Evolutionary conservation across 768 basidiomycete genomes (phyloP).

Genomic region (Tylopilus plumbeoviolaceoides): DNA sequence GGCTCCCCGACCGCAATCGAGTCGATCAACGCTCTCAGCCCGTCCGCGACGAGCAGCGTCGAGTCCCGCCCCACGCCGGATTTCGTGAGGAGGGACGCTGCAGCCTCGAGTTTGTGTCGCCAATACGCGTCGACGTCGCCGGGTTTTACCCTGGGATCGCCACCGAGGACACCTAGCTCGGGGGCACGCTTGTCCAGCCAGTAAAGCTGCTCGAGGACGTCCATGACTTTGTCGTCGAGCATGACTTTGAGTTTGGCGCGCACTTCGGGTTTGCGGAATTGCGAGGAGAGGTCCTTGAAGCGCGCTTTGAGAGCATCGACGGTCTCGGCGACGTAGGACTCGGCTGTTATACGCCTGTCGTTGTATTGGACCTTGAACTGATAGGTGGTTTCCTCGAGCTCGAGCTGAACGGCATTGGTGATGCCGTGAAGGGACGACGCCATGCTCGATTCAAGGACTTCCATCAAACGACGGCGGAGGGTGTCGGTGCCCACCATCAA

Average conservation of each 20-base stretch:
- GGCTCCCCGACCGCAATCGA: slow-evolving; percentile 87
- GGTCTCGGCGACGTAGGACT: slow-evolving; percentile 97
- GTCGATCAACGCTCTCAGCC: slow-evolving; percentile 84
- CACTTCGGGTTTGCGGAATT: slow-evolving; percentile 87
- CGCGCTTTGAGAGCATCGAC: slow-evolving; percentile 88
- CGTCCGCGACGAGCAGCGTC: slow-evolving; percentile 92
- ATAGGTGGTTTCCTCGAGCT: slow-evolving; percentile 94
- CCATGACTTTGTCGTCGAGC: slow-evolving; percentile 96
- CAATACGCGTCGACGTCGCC: slow-evolving; percentile 87
- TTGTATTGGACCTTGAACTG: slow-evolving; percentile 99
- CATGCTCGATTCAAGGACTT: slow-evolving; percentile 97
- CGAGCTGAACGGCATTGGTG: slow-evolving; percentile 94
- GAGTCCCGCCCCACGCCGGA: slow-evolving; percentile 93
- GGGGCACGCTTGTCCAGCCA: slow-evolving; percentile 87
- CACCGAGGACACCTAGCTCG: slow-evolving; percentile 69
- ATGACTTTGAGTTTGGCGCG: slow-evolving; percentile 85
- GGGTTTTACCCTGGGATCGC: slow-evolving; percentile 63
- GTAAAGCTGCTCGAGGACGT: slow-evolving; percentile 94
- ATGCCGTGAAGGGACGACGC: slow-evolving; percentile 93
- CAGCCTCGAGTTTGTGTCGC: slow-evolving; percentile 95
- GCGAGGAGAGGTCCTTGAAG: slow-evolving; percentile 80
- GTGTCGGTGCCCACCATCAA: slow-evolving; percentile 92
- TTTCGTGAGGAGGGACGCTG: slow-evolving; percentile 89
- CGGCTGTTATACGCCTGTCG: slow-evolving; percentile 89
- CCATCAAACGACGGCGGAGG: slow-evolving; percentile 87